phyloP scores from a whole-genome alignment of 1,284 basidiomycete species.

The Jaminaea rosea region DNA sequence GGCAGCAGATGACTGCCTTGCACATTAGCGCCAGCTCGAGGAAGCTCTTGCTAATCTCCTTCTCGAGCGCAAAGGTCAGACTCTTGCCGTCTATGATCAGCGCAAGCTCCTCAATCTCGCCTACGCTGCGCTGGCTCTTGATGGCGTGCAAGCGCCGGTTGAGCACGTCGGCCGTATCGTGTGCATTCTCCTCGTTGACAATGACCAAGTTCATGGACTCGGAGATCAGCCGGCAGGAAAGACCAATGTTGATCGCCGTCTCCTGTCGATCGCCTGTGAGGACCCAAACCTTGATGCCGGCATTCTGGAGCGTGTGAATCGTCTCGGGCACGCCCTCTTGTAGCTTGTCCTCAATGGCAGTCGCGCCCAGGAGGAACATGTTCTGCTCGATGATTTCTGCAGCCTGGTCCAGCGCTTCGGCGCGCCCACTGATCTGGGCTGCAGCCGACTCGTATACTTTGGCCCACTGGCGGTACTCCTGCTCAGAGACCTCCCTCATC shows the following conservation, averaged over 20 bases:
- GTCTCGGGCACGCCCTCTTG: conserved; percentile 98
- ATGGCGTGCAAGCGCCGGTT: conserved; percentile 80
- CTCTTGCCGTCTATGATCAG: conserved; percentile 96
- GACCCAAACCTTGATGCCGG: conserved; percentile 99
- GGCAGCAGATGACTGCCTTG: conserved; percentile 96
- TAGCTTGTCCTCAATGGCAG: conserved; percentile 95
- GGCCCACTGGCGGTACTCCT: conserved; percentile 84
- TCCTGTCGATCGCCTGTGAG: conserved; percentile 96
- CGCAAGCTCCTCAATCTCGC: conserved; percentile 88
- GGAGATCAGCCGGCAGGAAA: conserved; percentile 90
- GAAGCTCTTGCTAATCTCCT: conserved; percentile 78
- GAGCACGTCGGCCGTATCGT: conserved; percentile 76
- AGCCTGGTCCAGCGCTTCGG: conserved; percentile 85
- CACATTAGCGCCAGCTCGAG: conserved; percentile 95
- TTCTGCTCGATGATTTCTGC: conserved; percentile 95
- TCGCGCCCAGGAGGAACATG: conserved; percentile 82
- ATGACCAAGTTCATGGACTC: conserved; percentile 94
- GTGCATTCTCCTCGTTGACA: conserved; percentile 79
- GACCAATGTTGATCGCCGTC: conserved; percentile 97
- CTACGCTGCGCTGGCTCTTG: conserved; percentile 78
- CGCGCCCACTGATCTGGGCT: conserved; percentile 79
- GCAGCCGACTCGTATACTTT: conserved; percentile 82
- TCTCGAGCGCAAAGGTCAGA: conserved; percentile 81
- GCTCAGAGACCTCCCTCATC: conserved; percentile 77
- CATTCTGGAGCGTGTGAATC: conserved; percentile 92